Evolutionary conservation across 2,329 filamentous ascomycete species (phyloP).

Genomic region (Helicocarpus griseus): DNA sequence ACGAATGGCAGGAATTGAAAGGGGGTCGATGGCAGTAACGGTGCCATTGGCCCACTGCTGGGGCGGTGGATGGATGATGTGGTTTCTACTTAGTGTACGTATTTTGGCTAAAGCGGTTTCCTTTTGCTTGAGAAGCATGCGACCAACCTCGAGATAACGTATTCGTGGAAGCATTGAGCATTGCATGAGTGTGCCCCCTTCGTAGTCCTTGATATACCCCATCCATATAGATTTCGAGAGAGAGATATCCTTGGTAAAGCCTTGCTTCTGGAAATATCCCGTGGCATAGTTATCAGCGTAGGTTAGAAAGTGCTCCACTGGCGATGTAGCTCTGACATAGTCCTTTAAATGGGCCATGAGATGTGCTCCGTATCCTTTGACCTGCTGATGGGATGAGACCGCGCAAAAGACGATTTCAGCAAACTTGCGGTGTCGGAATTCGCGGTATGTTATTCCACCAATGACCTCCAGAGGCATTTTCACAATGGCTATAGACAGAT

Average conservation of each 20-base stretch:
- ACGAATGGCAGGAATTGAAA: constrained; percentile 68
- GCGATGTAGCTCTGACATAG: constrained; percentile 83
- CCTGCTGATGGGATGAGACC: constrained; percentile 81
- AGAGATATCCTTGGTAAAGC: constrained; percentile 89
- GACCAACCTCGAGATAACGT: constrained; percentile 71
- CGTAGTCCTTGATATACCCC: constrained; percentile 93
- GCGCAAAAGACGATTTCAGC: constrained; percentile 91
- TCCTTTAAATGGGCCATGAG: constrained; percentile 89
- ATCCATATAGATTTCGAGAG: constrained; percentile 74
- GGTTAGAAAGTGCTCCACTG: constrained; percentile 86
- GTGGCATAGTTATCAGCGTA: constrained; percentile 91
- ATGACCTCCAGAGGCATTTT: constrained; percentile 80
- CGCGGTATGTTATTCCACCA: constrained; percentile 75
- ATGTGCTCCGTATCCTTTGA: constrained; percentile 85
- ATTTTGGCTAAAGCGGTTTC: constrained; percentile 80
- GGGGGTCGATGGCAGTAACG: constrained; percentile 60
- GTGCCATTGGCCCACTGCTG: constrained; percentile 56
- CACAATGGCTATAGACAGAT: constrained; percentile 80
- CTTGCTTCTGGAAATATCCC: constrained; percentile 89
- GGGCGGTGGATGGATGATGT: constrained; percentile 67
- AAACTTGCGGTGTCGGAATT: constrained; percentile 73
- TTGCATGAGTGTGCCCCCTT: constrained; percentile 89
- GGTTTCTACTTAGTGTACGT: constrained; percentile 65
- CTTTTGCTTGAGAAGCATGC: constrained; percentile 84
- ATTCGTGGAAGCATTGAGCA: constrained; percentile 82